Evolutionary conservation across 805 yeast genomes (phyloP), one percentile per base, ranked within the genome.

Genomic region (Metschnikowia hibisci): DNA sequence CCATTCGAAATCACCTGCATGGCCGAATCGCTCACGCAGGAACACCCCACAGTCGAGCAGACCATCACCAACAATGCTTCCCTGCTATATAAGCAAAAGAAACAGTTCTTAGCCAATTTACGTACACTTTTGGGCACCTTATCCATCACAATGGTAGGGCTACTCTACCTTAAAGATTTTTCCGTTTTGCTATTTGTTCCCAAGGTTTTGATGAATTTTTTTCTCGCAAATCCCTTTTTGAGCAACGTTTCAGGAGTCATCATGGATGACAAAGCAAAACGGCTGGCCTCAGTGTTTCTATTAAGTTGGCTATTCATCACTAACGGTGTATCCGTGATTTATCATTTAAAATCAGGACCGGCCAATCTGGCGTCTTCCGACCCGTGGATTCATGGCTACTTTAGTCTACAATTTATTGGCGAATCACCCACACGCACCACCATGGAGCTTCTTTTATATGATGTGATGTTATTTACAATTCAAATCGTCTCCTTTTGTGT

Each of bases 71-170:
- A 75, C 55, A 73, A 75, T 52, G 62, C 63, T 5, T 52, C 64
- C 18, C 59, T 66, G 18, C 61, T 72, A 9, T 73, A 73, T 44
- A 68, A 69, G 48, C 62, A 77, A 39, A 72, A 68, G 57, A 61
- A 62, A 46, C 65, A 57, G 44, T 73, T 73, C 46, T 52, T 66
- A 10, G 54, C 55, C 20, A 65, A 72, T 30, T 50, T 77, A 8
- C 53, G 66, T 15, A 57, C 58, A 15, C 54, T 61, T 4, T 32
- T 73, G 15, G 67, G 66, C 32, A 40, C 63, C 3, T 23, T 67
- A 8, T 74, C 75, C 29, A 67, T 56, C 47, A 45, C 69, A 6
- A 41, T 70, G 4, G 56, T 75, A 4, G 58, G 61, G 6, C 42
- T 74, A 7, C 50, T 66, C 3, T 77, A 71, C 49, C 55, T 74